Percentiles rank a stretch among this genome's conserved stretches.
phyloP scores from a whole-genome alignment of 768 basidiomycete species.

The Leccinellum albellum region DNA sequence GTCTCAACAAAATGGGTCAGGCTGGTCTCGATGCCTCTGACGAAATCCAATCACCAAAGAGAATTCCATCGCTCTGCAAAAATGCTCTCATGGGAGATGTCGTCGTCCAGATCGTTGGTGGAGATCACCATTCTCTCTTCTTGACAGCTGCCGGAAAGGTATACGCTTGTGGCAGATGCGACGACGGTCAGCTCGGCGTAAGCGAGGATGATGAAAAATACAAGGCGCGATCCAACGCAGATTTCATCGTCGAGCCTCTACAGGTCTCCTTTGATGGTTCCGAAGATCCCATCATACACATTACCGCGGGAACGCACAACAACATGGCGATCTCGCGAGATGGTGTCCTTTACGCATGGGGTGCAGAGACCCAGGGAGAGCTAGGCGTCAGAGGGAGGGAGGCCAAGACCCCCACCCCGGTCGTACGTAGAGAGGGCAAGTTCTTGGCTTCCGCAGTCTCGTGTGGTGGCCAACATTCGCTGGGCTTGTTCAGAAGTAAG shows the following conservation, averaged over 20 bases:
- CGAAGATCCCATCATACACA: slow-evolving; percentile 59
- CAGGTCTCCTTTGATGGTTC: slow-evolving; percentile 61
- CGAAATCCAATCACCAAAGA: slow-evolving; percentile 60
- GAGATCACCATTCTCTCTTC: slow-evolving; percentile 90
- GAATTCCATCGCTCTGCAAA: slow-evolving; percentile 61
- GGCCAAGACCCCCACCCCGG: slow-evolving; percentile 57
- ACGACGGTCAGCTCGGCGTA: slow-evolving; percentile 80
- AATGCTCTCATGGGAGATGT: slow-evolving; percentile 54
- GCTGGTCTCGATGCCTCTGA: slow-evolving; percentile 55
- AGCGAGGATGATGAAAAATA: slow-evolving; percentile 64
- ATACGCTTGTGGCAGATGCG: slow-evolving; percentile 81
- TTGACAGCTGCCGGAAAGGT: slow-evolving; percentile 79
- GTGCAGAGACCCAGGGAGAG: slow-evolving; percentile 74
- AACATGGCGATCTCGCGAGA: slow-evolving; percentile 65
- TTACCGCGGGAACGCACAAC: slow-evolving; percentile 69
- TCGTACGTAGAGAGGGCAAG: slow-evolving; percentile 70
- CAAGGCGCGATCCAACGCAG: slow-evolving; percentile 47
- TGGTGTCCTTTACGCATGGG: slow-evolving; percentile 75
- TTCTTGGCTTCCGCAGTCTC: slow-evolving; percentile 50
- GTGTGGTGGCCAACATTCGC: slow-evolving; percentile 77
- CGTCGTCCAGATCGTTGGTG: slow-evolving; percentile 73
- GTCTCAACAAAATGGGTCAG: slow-evolving; percentile 89
- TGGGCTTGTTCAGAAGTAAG: slow-evolving; percentile 70
- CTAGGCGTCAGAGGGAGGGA: slow-evolving; percentile 62
- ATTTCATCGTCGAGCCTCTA: slow-evolving; percentile 64